Evolutionary conservation across 2,329 filamentous ascomycete species (phyloP).

Genomic region (Epichloe bromicola): DNA sequence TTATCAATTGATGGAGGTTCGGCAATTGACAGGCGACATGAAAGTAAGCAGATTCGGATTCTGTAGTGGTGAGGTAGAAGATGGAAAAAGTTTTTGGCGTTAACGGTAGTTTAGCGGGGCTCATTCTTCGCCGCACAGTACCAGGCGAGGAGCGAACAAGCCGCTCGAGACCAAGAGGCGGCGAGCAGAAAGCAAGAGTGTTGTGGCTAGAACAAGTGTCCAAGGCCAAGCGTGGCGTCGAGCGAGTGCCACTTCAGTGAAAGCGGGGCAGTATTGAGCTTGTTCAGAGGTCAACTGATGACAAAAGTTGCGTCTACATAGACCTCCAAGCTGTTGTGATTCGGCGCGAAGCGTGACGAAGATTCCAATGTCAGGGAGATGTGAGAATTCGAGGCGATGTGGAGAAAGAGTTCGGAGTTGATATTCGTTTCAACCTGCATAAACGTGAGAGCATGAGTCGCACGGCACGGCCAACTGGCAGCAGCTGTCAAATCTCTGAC

Average conservation of each 20-base stretch:
- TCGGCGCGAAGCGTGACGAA: background rate
- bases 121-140: conserved; percentile 4
- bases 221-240: conserved; percentile 3
- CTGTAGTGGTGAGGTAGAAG: conserved; percentile 7
- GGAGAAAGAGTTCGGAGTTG: background rate
- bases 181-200: background rate
- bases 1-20: background rate
- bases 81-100: conserved; percentile 15
- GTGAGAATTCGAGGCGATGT: background rate
- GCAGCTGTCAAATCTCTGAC: background rate
- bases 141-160: background rate
- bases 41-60: conserved; percentile 3
- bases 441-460: background rate
- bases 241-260: background rate
- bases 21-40: conserved; percentile 4
- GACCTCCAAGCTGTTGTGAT: background rate
- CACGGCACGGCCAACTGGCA: background rate
- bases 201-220: conserved; percentile 1
- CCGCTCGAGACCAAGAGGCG: conserved; percentile 1
- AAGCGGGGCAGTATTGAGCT: conserved; percentile 3
- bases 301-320: background rate
- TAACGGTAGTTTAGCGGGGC: conserved; percentile 9
- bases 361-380: background rate
- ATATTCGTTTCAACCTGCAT: background rate
- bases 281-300: background rate